Base-by-base conservation (phyloP, 2,329 filamentous ascomycete genomes). In the Hypoxylon rubiginosum region DNA sequence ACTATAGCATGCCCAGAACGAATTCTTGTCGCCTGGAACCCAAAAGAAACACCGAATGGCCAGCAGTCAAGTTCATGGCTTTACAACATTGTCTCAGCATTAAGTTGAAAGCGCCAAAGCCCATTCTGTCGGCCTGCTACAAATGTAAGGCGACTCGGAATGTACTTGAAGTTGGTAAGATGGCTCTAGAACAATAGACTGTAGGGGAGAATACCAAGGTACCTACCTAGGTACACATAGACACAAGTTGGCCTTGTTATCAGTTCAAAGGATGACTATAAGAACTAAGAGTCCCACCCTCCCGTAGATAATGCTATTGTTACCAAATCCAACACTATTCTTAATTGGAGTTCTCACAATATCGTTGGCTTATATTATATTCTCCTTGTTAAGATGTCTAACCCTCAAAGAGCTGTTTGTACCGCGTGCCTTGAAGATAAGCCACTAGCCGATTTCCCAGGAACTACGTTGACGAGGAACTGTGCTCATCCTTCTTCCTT, bases 1-100 rank as follows among this genome's bases (percentile, higher is more conserved):
- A n/a, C n/a, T n/a, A n/a, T n/a, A 8, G 73, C 82, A n/a, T 74
- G 76, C 26, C 78, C 76, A 66, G 80, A 82, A 66, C 75, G 77
- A 58, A 72, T 80, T 64, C 67, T 82, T 15, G 78, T 82, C 13
- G 80, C 78, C 3, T 82, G 78, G 78, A 60, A 46, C 36, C 24
- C 6, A 51, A 10, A 41, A 21, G 30, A 34, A 10, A 41, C n/a
- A 13, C 39, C 32, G 5, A 10, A 11, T 19, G 32, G 9, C 13
- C 24, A 39, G 2, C 19, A 48, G 19, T 32, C 36, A 15, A 49
- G n/a, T n/a, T n/a, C n/a, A 34, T 26, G 43, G 43, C 43, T 48
- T 26, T 9, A 26, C 11, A 43, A 8, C 19, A 24, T 26, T 51
- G 41, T 28, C 41, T 63, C 19, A 8, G 7, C 19, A 21, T 3